These are phyloP conservation scores for Candida corydali DNA, from an alignment of 805 yeast species.

Conservation along the genomic window DNA sequence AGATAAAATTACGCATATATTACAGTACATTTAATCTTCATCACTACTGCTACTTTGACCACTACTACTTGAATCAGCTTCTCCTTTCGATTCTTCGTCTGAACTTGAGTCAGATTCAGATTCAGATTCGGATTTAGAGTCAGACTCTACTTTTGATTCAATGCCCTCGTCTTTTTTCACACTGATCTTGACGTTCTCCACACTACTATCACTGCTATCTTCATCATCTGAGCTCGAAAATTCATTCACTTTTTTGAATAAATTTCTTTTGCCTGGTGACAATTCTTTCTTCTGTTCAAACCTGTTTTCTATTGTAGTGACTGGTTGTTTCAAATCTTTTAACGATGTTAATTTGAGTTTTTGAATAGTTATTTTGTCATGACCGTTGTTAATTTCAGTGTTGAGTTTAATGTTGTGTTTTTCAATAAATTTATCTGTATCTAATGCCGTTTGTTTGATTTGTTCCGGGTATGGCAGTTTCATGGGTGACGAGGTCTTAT, in stretches of 20 bases:
- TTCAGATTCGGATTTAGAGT: not conserved
- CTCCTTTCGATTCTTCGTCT: not conserved
- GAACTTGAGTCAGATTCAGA: constrained; percentile 2
- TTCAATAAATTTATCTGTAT: not conserved
- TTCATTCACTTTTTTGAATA: constrained; percentile 4
- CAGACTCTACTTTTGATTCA: not conserved
- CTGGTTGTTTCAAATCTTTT: constrained; percentile 8
- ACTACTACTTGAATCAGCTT: constrained; percentile 1
- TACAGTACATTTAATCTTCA: not conserved
- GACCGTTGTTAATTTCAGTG: not conserved
- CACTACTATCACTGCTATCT: not conserved
- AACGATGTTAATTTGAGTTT: constrained; percentile 4
- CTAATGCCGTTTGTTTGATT: not conserved
- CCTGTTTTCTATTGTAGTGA: constrained; percentile 10
- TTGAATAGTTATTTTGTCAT: not conserved
- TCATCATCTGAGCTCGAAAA: constrained; percentile 2
- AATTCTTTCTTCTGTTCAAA: not conserved
- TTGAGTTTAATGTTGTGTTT: not conserved
- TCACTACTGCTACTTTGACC: constrained; percentile 4
- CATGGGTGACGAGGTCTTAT: too few relatives aligned
- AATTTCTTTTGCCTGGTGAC: constrained; percentile 1
- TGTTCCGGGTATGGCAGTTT: too few relatives aligned
- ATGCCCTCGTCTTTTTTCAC: not conserved
- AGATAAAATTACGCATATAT: too few relatives aligned
- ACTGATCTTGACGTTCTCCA: not conserved